Evolutionary conservation across 192 early-diverging fungal genomes (phyloP).

Genomic region (Backusella westeae): DNA sequence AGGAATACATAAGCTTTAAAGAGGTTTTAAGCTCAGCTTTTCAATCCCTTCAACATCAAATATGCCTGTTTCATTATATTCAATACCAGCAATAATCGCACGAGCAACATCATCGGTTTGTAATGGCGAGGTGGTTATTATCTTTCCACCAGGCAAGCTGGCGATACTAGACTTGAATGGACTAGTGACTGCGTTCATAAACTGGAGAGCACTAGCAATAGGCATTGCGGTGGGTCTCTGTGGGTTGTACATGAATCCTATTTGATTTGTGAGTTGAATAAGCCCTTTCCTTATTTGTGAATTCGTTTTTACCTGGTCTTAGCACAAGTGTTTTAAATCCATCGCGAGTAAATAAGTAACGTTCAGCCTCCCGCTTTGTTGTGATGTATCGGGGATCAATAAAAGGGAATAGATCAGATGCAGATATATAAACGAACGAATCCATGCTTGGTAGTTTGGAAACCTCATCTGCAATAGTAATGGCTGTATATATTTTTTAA

Average conservation of each 20-base stretch:
- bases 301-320: slow-evolving; percentile 42
- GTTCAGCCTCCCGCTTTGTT: slow-evolving; percentile 73
- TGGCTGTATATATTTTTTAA: slow-evolving; percentile 35
- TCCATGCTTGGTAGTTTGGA: slow-evolving; percentile 39
- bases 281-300: neutral
- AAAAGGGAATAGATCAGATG: slow-evolving; percentile 60
- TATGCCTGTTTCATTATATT: slow-evolving; percentile 37
- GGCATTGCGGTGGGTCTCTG: slow-evolving; percentile 57
- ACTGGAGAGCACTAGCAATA: slow-evolving; percentile 51
- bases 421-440: slow-evolving; percentile 69
- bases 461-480: slow-evolving; percentile 54
- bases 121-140: slow-evolving; percentile 42
- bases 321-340: slow-evolving; percentile 52
- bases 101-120: slow-evolving; percentile 45
- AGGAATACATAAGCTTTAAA: neutral
- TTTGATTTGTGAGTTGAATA: neutral
- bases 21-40: slow-evolving; percentile 24
- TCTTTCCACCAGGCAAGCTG: slow-evolving; percentile 46
- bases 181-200: slow-evolving; percentile 37
- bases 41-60: slow-evolving; percentile 45
- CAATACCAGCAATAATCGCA: slow-evolving; percentile 41
- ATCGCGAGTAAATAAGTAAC: slow-evolving; percentile 46
- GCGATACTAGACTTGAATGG: slow-evolving; percentile 38
- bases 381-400: slow-evolving; percentile 67
- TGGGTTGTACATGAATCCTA: slow-evolving; percentile 61